phyloP scores from a whole-genome alignment of 2,329 filamentous ascomycete species.

The Coleophoma crateriformis region DNA sequence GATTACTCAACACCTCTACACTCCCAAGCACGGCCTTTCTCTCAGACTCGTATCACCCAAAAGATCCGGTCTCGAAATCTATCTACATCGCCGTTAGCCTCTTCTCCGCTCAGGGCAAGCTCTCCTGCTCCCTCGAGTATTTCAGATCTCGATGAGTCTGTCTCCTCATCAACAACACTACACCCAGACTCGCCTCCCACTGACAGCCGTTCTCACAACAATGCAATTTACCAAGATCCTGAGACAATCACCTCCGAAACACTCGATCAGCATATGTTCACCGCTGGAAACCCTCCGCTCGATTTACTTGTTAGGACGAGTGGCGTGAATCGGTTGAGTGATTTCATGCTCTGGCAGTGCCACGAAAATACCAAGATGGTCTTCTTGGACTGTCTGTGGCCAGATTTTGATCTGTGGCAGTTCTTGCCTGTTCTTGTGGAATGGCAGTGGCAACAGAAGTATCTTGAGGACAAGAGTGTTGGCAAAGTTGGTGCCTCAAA shows the following conservation, averaged over 20 bases:
- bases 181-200: conserved; percentile 25
- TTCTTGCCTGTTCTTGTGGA: conserved; percentile 90
- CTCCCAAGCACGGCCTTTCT: conserved; percentile 68
- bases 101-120: conserved; percentile 28
- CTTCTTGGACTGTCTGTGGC: conserved; percentile 90
- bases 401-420: conserved; percentile 89
- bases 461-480: conserved; percentile 22
- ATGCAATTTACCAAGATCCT: conserved; percentile 59
- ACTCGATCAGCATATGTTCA: conserved; percentile 83
- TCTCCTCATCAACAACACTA: conserved; percentile 54
- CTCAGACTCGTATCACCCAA: conserved; percentile 79
- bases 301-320: conserved; percentile 91
- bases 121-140: conserved; percentile 39
- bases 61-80: conserved; percentile 71
- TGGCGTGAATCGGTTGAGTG: conserved; percentile 85
- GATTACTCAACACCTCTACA: conserved; percentile 74
- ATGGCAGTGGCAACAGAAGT: conserved; percentile 63
- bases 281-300: conserved; percentile 75
- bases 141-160: conserved; percentile 40
- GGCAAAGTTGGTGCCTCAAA: background rate
- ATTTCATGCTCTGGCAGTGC: conserved; percentile 99
- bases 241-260: conserved; percentile 83
- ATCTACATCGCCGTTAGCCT: conserved; percentile 9
- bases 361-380: conserved; percentile 90
- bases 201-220: conserved; percentile 23